Evolutionary conservation across 768 basidiomycete species (phyloP).

Genomic region (Rhodosporidiobolus sp.): DNA sequence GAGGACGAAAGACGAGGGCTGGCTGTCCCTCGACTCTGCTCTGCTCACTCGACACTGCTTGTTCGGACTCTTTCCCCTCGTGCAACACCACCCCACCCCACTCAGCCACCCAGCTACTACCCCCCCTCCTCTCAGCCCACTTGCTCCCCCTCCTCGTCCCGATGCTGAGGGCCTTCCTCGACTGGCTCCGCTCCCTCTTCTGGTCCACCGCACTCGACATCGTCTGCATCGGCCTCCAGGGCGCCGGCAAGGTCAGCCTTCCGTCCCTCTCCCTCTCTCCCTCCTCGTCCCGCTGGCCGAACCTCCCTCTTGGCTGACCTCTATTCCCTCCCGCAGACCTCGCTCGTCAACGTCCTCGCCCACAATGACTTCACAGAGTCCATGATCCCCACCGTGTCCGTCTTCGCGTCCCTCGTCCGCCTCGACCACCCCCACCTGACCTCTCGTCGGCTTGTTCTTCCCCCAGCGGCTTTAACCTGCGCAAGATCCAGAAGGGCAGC

Average conservation of each 20-base stretch:
- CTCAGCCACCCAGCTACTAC: not conserved
- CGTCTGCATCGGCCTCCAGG: constrained; percentile 35
- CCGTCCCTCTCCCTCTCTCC: not conserved
- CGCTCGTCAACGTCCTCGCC: constrained; percentile 32
- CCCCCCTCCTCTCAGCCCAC: not conserved
- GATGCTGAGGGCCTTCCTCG: constrained; percentile 27
- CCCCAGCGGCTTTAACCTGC: constrained; percentile 35
- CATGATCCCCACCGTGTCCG: constrained; percentile 40
- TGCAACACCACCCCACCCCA: no score
- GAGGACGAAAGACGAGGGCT: not conserved
- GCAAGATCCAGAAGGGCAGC: constrained; percentile 31
- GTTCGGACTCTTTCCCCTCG: no score
- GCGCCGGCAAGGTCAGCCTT: constrained; percentile 31
- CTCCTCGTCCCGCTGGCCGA: not conserved
- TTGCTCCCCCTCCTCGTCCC: not conserved
- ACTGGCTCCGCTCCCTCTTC: constrained; percentile 36
- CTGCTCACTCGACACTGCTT: not conserved
- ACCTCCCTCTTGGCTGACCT: not conserved
- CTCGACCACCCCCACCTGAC: not conserved
- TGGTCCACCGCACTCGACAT: constrained; percentile 26
- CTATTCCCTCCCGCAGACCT: constrained; percentile 10
- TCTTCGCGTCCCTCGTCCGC: no score
- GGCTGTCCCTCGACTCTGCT: not conserved
- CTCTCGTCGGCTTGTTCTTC: not conserved
- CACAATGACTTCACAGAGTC: constrained; percentile 31